Evolutionary conservation across 768 basidiomycete genomes (phyloP).

Genomic region (Rhodotorula paludigena): DNA sequence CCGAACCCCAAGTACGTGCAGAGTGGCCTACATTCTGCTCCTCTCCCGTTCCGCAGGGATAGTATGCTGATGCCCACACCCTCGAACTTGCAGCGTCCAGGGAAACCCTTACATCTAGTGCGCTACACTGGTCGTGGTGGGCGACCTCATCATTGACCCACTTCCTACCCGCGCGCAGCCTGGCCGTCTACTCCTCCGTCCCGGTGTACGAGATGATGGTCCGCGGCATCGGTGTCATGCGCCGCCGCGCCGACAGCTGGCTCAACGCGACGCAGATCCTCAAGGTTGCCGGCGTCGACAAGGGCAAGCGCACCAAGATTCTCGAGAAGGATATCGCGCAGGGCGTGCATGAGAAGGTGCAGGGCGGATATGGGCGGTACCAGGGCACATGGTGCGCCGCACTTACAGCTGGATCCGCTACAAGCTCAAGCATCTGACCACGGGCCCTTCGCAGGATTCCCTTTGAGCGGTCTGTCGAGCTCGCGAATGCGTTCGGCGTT

Average conservation of each 20-base stretch:
- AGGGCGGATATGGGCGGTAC: slow-evolving; percentile 98
- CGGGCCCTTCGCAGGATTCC: slow-evolving; percentile 71
- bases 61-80: background rate
- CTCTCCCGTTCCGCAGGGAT: too few species aligned
- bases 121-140: background rate
- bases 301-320: slow-evolving; percentile 92
- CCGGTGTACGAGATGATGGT: slow-evolving; percentile 45
- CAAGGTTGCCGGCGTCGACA: slow-evolving; percentile 97
- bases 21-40: too few species aligned
- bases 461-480: slow-evolving; percentile 84
- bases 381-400: slow-evolving; percentile 87
- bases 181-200: slow-evolving; percentile 46
- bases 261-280: slow-evolving; percentile 99
- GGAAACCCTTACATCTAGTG: slow-evolving; percentile 40
- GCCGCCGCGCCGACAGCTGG: slow-evolving; percentile 84
- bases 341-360: slow-evolving; percentile 74
- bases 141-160: background rate
- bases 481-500: slow-evolving; percentile 87
- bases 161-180: slow-evolving; percentile 1
- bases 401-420: background rate
- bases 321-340: slow-evolving; percentile 83
- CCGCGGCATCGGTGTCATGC: slow-evolving; percentile 95
- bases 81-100: slow-evolving; percentile 24
- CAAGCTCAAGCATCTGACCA: background rate
- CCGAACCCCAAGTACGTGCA: slow-evolving; percentile 32